Evolutionary conservation across 176 grass and related monocot genomes (phyloP).

Genomic region (Oryza glaberrima): DNA sequence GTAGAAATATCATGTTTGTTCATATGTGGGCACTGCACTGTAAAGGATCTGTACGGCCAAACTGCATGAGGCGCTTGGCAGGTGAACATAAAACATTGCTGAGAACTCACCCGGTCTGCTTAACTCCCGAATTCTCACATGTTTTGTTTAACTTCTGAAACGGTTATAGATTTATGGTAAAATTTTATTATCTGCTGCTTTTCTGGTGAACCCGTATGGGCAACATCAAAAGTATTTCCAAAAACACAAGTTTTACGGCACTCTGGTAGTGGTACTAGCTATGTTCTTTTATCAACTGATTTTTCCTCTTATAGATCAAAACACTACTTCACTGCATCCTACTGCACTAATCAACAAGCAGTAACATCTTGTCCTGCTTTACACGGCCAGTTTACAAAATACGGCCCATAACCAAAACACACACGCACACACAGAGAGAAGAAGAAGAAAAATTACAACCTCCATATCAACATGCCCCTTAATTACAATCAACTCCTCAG

Average conservation of each 20-base stretch:
- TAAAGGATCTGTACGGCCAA: constrained; percentile 18
- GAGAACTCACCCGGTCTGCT: background rate
- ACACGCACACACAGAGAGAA: no score
- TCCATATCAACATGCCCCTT: background rate
- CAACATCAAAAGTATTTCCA: constrained; percentile 18
- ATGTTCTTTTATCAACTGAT: background rate
- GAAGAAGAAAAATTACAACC: background rate
- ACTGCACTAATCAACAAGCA: background rate
- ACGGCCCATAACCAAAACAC: no score
- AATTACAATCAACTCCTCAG: background rate
- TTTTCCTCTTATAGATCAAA: background rate
- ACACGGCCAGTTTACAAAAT: background rate
- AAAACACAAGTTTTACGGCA: background rate
- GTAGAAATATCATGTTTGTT: background rate
- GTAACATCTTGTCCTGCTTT: background rate
- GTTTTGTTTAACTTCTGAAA: constrained; percentile 2
- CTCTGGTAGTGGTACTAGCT: background rate
- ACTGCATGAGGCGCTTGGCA: background rate
- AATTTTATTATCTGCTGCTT: background rate
- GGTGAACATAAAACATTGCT: background rate
- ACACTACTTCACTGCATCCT: background rate
- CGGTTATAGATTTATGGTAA: background rate
- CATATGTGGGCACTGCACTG: constrained; percentile 2
- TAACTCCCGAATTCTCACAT: background rate
- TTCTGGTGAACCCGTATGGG: background rate